Evolutionary conservation across 2,329 filamentous ascomycete species (phyloP).

Genomic region (Pseudofabraea citricarpa): DNA sequence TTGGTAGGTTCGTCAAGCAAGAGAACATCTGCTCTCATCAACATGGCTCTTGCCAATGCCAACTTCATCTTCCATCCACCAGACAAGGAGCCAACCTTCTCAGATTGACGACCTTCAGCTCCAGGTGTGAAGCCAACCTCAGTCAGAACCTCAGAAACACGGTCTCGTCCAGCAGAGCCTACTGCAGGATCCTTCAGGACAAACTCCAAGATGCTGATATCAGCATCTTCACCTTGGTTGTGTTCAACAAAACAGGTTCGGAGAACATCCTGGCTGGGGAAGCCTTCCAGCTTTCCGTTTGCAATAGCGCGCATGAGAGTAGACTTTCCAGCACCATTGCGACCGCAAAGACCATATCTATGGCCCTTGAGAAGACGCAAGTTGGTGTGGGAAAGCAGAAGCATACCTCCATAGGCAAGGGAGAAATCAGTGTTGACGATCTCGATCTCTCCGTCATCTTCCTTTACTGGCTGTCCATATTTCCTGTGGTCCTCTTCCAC

Average conservation of each 20-base stretch:
- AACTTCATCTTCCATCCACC: constrained; percentile 99
- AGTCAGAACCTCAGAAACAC: constrained; percentile 76
- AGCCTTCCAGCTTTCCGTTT: constrained; percentile 92
- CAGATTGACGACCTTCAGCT: constrained; percentile 79
- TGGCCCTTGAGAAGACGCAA: constrained; percentile 92
- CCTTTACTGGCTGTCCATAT: constrained; percentile 77
- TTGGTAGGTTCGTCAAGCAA: constrained; percentile 98
- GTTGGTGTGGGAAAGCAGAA: constrained; percentile 93
- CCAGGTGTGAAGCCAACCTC: constrained; percentile 94
- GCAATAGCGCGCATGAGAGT: constrained; percentile 97
- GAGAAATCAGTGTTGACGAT: constrained; percentile 99
- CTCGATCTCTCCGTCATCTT: constrained; percentile 88
- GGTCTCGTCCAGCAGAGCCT: constrained; percentile 69
- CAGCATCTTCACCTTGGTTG: constrained; percentile 96
- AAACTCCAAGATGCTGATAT: constrained; percentile 92
- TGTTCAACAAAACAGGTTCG: constrained; percentile 98
- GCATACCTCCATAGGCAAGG: constrained; percentile 94
- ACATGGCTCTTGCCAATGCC: constrained; percentile 90
- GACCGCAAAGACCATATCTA: constrained; percentile 92
- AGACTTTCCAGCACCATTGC: constrained; percentile 98
- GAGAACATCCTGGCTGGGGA: constrained; percentile 86
- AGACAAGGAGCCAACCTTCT: constrained; percentile 90
- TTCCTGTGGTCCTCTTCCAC: constrained; percentile 82
- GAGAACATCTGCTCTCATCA: constrained; percentile 93
- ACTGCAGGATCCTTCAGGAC: constrained; percentile 86